Evolutionary conservation across 495 filamentous ascomycete genomes (phyloP).

Genomic region (Parathielavia hyrcaniae): DNA sequence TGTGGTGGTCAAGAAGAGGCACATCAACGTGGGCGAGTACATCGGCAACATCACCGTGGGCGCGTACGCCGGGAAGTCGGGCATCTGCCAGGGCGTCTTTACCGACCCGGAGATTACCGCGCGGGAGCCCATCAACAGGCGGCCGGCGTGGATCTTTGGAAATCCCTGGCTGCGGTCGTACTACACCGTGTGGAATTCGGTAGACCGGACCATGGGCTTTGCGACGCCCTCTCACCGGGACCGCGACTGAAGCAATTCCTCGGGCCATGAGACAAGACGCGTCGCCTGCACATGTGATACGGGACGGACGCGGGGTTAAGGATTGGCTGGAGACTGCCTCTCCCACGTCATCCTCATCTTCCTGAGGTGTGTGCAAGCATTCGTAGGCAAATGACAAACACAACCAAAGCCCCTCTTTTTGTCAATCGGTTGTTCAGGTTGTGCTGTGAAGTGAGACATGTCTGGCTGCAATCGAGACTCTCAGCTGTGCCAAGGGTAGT

Average conservation of each 20-base stretch:
- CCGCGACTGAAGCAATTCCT: neutral
- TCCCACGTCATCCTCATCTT: no score
- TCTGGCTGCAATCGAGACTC: neutral
- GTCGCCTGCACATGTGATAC: no score
- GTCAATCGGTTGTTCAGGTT: neutral
- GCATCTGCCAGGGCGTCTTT: slow-evolving; percentile 25
- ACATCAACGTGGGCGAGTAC: slow-evolving; percentile 26
- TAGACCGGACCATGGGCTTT: slow-evolving; percentile 20
- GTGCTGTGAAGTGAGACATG: neutral
- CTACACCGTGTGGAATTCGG: slow-evolving; percentile 27
- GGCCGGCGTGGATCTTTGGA: slow-evolving; percentile 25
- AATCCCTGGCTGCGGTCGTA: slow-evolving; percentile 22
- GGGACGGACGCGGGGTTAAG: slow-evolving; percentile 3
- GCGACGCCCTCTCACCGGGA: slow-evolving; percentile 3
- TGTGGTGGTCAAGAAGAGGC: slow-evolving; percentile 17
- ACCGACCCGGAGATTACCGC: slow-evolving; percentile 9
- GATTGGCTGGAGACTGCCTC: slow-evolving; percentile 10
- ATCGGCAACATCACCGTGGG: slow-evolving; percentile 24
- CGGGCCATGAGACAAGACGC: neutral
- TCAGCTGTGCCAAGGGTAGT: neutral
- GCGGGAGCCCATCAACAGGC: slow-evolving; percentile 16
- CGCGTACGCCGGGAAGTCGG: slow-evolving; percentile 20
- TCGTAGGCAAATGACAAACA: neutral
- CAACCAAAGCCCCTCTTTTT: neutral
- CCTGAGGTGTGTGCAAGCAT: neutral